A percentile compares a stretch with the other conserved stretches of the same genome.
Evolutionary conservation across 139 green algal species (phyloP).

Genomic region (Yamagishiella unicocca): DNA sequence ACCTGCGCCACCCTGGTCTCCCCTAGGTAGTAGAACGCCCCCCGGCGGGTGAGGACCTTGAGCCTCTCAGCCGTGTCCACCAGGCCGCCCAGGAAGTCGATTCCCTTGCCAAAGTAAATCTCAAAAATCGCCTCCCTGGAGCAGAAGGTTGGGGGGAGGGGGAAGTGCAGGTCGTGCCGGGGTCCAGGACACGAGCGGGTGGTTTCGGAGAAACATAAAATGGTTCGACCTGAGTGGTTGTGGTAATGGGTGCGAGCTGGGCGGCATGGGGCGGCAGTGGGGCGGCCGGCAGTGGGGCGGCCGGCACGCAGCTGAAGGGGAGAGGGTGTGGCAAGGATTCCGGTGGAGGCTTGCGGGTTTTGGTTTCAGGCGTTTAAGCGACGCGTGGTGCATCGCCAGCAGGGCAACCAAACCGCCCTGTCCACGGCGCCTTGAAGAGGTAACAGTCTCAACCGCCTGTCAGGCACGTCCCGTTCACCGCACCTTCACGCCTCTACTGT

Average conservation of each 20-base stretch:
- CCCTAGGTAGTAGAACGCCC: constrained; percentile 53
- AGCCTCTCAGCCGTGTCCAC: constrained; percentile 87
- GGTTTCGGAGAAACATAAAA: neutral
- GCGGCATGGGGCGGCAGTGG: neutral
- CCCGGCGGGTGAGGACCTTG: constrained; percentile 74
- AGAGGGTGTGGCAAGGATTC: neutral
- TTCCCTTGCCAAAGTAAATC: constrained; percentile 89
- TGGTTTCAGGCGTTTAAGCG: no score
- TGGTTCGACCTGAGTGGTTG: no score
- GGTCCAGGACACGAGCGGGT: neutral
- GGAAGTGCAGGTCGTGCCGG: neutral
- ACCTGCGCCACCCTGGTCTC: neutral
- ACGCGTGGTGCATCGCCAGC: no score
- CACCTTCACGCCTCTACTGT: no score
- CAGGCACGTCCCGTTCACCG: no score
- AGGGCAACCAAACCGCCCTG: no score
- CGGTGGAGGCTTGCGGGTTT: no score
- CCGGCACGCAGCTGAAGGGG: neutral
- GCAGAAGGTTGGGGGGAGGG: neutral
- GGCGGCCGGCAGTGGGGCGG: neutral
- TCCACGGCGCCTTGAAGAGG: no score
- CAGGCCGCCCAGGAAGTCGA: constrained; percentile 78
- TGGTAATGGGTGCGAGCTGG: no score
- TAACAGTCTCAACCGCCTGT: no score
- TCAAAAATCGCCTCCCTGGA: constrained; percentile 88